Percentiles rank a stretch among this genome's conserved stretches.
Conservation (phyloP, 331 rosid species). For the Rhamnella rubrinervis region DNA sequence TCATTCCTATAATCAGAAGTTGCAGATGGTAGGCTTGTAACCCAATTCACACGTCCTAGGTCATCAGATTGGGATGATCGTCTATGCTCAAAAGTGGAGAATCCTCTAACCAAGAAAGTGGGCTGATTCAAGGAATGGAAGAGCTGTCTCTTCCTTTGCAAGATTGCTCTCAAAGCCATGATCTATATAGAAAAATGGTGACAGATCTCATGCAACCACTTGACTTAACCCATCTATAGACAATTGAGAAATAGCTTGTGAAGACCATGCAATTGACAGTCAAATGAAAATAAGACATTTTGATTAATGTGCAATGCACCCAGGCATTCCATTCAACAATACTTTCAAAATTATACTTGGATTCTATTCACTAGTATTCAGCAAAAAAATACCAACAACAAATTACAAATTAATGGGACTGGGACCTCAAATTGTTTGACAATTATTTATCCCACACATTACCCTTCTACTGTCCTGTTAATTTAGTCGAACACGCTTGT, state of each 20-base stretch:
- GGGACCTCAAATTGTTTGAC: too few relatives aligned
- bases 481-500: too few relatives aligned
- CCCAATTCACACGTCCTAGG: neutral
- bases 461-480: too few relatives aligned
- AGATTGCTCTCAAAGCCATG: slow-evolving; percentile 69
- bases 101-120: slow-evolving; percentile 22
- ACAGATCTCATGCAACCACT: slow-evolving; percentile 11
- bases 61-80: slow-evolving; percentile 14
- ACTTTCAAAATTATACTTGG: neutral
- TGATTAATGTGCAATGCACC: neutral
- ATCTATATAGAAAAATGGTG: neutral
- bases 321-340: neutral
- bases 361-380: neutral
- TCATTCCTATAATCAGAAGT: slow-evolving; percentile 12
- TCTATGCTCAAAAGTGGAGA: slow-evolving; percentile 27
- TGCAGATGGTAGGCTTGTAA: neutral
- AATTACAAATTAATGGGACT: neutral
- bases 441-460: too few relatives aligned
- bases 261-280: neutral
- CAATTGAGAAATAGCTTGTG: neutral
- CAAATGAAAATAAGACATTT: neutral
- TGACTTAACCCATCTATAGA: slow-evolving; percentile 7
- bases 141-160: slow-evolving; percentile 43
- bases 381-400: neutral
- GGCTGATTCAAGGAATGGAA: slow-evolving; percentile 30